phyloP scores from a whole-genome alignment of 2,329 filamentous ascomycete species.

The Trichoderma sp. region DNA sequence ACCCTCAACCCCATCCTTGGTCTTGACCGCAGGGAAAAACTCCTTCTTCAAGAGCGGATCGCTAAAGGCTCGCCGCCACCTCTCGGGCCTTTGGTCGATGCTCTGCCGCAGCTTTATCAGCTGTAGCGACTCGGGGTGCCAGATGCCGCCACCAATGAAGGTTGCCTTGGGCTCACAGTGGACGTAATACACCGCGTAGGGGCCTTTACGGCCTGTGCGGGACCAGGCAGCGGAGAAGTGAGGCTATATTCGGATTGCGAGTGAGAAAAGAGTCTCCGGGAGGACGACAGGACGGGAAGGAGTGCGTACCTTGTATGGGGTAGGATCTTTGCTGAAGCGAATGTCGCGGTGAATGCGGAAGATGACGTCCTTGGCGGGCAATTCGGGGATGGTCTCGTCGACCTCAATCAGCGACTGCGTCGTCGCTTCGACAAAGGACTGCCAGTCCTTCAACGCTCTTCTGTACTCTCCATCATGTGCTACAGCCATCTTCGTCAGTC shows the following conservation, averaged over 20 bases:
- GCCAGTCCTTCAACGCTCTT: constrained; percentile 74
- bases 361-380: constrained; percentile 80
- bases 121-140: constrained; percentile 69
- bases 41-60: constrained; percentile 57
- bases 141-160: constrained; percentile 78
- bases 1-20: constrained; percentile 42
- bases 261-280: not conserved
- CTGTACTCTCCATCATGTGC: constrained; percentile 79
- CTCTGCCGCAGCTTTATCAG: constrained; percentile 66
- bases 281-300: not conserved
- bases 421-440: constrained; percentile 70
- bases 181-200: constrained; percentile 85
- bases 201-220: constrained; percentile 80
- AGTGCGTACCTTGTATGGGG: constrained; percentile 74
- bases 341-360: constrained; percentile 87
- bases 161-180: constrained; percentile 71
- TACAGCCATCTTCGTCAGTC: constrained; percentile 32
- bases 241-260: constrained; percentile 46
- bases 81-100: constrained; percentile 69
- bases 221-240: constrained; percentile 86
- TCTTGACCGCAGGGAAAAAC: constrained; percentile 54
- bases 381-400: constrained; percentile 80
- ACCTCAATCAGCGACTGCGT: constrained; percentile 66
- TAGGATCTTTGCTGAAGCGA: constrained; percentile 78
- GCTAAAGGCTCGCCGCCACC: constrained; percentile 65